Base-by-base conservation (phyloP, 805 yeast species). In the Kodamaea hsintzibuensis region DNA sequence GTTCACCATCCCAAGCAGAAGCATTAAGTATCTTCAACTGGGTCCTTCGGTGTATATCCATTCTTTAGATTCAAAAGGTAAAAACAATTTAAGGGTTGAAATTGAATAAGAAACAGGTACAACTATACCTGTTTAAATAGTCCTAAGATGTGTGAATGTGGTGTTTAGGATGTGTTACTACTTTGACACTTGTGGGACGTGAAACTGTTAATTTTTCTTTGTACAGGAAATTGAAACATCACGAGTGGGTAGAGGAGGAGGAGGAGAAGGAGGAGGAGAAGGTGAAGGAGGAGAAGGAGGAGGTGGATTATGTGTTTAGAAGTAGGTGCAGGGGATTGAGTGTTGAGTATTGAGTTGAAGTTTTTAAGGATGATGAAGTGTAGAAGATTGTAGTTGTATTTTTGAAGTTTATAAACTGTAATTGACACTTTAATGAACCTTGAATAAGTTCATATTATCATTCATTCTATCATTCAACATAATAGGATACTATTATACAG, bases 1-100 rank as follows among this genome's bases (percentile, higher is more conserved):
- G 51, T 18, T 71, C 79, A 0, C 84, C 88, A 37, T 68, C 65
- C 88, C 89, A 84, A 1, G 87, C 52, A n/a, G 13, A 35, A 9
- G 16, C 18, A 22, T 50, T 50, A 33, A 43, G 52, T 13, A 10
- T 6, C 27, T 40, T 48, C 42, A 48, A 25, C 37, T 22, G 46
- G 13, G 27, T 39, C n/a, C 18, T 43, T 19, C 37, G 47, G n/a
- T 18, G 22, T 19, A 16, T 43, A 12, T 43, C 37, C 47, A 43
- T 43, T 39, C 42, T 39, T 39, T 39, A 7, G 42, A 39, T 39
- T 39, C 14, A 30, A 30, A 30, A 22, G 8, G 35, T 30, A 12
- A 30, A n/a, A 12, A 9, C 35, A 30, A 30, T 9, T 30, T 30
- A 30, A 30, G 35, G 10, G 10, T 30, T 8, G 35, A 2, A 30